phyloP scores from a whole-genome alignment of 192 early-diverging fungal species.

The Endogone sp. region DNA sequence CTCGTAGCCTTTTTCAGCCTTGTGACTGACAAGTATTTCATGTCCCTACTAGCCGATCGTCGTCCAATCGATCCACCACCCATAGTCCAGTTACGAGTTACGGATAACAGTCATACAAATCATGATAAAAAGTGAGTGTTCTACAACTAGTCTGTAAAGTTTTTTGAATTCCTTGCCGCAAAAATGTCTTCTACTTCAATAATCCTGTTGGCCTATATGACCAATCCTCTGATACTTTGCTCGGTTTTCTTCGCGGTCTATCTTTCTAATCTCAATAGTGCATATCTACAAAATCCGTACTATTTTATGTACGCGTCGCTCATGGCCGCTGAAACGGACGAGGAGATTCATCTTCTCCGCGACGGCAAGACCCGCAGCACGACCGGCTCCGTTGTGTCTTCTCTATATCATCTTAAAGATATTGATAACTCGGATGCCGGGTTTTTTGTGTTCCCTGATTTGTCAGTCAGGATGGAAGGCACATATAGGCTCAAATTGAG shows the following conservation, averaged over 20 bases:
- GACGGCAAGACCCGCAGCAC: slow-evolving; percentile 89
- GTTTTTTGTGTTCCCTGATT: slow-evolving; percentile 96
- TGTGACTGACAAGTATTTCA: not conserved
- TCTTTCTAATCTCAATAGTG: slow-evolving; percentile 3
- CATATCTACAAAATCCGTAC: slow-evolving; percentile 78
- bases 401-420: slow-evolving; percentile 86
- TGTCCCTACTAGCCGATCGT: slow-evolving; percentile 55
- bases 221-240: too few relatives aligned
- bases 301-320: slow-evolving; percentile 97
- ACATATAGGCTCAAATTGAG: slow-evolving; percentile 81
- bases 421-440: slow-evolving; percentile 85
- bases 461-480: slow-evolving; percentile 93
- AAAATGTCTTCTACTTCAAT: too few relatives aligned
- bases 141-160: not conserved
- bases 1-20: not conserved
- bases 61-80: slow-evolving; percentile 80
- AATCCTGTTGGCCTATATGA: too few relatives aligned
- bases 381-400: slow-evolving; percentile 93
- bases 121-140: slow-evolving; percentile 24
- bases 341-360: slow-evolving; percentile 83
- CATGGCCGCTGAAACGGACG: slow-evolving; percentile 74
- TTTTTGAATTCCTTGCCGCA: too few relatives aligned
- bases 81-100: slow-evolving; percentile 56
- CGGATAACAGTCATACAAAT: slow-evolving; percentile 12
- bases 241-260: too few relatives aligned